Base-by-base conservation (phyloP, 768 basidiomycete species). In the Pholiota microspora region DNA sequence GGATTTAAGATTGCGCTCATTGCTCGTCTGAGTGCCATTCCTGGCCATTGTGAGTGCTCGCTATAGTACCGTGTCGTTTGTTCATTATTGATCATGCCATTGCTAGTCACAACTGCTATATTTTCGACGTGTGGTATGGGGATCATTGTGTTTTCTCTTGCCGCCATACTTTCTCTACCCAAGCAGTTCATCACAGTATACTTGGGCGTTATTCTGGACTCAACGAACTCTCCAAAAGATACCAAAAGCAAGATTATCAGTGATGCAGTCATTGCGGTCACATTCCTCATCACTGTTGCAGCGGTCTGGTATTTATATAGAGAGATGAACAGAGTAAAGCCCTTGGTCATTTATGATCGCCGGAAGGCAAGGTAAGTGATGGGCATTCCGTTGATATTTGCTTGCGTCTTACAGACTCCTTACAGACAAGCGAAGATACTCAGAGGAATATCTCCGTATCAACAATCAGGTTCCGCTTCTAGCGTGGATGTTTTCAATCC, bases 101-200 rank as follows among this genome's bases (percentile, higher is more conserved):
- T 28, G 23, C 5, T 62, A 92, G 90, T 94, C 66, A 92, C 92
- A 0, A 94, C 92, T 4, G 90, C 88, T 29, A 80, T 95, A 4
- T 94, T 95, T 65, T 82, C 92, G 2, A 86, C 93, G 3, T 94
- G 92, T 65, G 94, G 94, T 32, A 92, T 96, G 88, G 74, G 76
- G 54, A 86, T 94, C 59, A 72, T 84, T 62, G 77, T 84, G 25
- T 97, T 95, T 69, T 74, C 82, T 48, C 56, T 91, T 6, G 93
- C 94, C 21, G 88, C 93, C 3, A 71, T 94, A 60, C 73, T 94
- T 15, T 91, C 92, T 16, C 70, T 93, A 65, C 94, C 94, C 6
- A 95, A 95, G 65, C 94, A 97, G 68, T 87, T 97, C 62, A 81
- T 93, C 60, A 91, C 89, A 7, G 94, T 97, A 10, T 97, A 97